phyloP scores from a whole-genome alignment of 257 asterid genomes.

The Scutellaria minor region DNA sequence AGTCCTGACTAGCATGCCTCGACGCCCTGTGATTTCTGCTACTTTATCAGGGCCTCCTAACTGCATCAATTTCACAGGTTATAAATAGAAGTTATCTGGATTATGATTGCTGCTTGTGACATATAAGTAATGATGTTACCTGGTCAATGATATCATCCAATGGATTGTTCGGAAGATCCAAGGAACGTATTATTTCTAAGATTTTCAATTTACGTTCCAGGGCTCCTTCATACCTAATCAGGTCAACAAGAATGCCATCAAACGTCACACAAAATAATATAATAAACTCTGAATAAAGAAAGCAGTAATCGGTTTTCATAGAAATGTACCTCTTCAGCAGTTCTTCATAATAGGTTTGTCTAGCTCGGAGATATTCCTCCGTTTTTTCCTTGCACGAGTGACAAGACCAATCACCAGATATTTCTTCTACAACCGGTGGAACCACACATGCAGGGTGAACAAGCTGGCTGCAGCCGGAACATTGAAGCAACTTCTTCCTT shows the following conservation, averaged over 20 bases:
- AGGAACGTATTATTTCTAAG: conserved; percentile 76
- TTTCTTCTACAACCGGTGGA: conserved; percentile 79
- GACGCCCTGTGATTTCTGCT: conserved; percentile 96
- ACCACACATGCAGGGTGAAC: conserved; percentile 81
- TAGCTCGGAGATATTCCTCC: conserved; percentile 85
- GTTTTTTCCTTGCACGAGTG: conserved; percentile 90
- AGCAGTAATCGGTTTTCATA: conserved; percentile 6
- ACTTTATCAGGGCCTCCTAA: conserved; percentile 97
- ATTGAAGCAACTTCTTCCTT: conserved; percentile 90
- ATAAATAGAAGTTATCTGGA: conserved; percentile 26
- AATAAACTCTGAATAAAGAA: conserved; percentile 1
- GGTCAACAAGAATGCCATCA: conserved; percentile 25
- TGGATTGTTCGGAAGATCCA: conserved; percentile 99
- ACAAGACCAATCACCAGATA: conserved; percentile 85
- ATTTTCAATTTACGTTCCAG: conserved; percentile 68
- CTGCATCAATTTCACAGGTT: conserved; percentile 50
- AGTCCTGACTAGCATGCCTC: conserved; percentile 93
- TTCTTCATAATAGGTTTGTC: conserved; percentile 74
- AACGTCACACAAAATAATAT: conserved; percentile 25
- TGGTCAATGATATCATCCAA: conserved; percentile 97
- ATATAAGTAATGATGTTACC: conserved; percentile 48
- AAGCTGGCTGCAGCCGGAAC: conserved; percentile 86
- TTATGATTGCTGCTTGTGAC: conserved; percentile 11
- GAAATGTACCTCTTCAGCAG: conserved; percentile 63
- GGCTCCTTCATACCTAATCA: conserved; percentile 85